Evolutionary conservation across 441 rosid genomes (phyloP).

Genomic region (Euphorbia corollata): DNA sequence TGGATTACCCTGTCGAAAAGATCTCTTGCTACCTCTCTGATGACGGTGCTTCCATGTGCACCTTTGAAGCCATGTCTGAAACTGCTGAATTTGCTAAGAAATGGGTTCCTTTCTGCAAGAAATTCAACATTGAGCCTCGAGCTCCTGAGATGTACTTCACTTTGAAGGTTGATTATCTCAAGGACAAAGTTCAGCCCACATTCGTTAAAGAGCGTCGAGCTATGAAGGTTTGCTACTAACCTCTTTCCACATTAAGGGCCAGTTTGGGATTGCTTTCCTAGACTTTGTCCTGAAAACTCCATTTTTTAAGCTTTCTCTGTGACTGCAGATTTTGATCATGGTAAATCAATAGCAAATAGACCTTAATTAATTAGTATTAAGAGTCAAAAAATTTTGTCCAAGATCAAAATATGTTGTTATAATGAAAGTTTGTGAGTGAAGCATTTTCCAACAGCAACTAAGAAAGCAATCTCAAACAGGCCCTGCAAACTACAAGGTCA

Average conservation of each 20-base stretch:
- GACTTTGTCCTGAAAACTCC: too few species aligned
- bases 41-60: constrained; percentile 91
- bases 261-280: too few species aligned
- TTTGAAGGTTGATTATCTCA: constrained; percentile 72
- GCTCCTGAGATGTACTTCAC: constrained; percentile 72
- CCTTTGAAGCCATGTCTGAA: constrained; percentile 73
- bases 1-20: constrained; percentile 90
- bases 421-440: too few species aligned
- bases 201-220: constrained; percentile 90
- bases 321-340: too few species aligned
- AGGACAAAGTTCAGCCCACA: constrained; percentile 90
- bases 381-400: too few species aligned
- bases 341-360: too few species aligned
- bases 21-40: constrained; percentile 87
- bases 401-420: too few species aligned
- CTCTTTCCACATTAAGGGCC: background rate
- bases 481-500: background rate
- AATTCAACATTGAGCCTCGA: constrained; percentile 45
- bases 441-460: too few species aligned
- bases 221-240: constrained; percentile 60
- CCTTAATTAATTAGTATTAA: too few species aligned
- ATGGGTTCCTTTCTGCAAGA: constrained; percentile 68
- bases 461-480: too few species aligned
- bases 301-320: too few species aligned
- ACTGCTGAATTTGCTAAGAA: constrained; percentile 51